phyloP scores from a whole-genome alignment of 805 yeast species.

The Zygosaccharomyces bailii region DNA sequence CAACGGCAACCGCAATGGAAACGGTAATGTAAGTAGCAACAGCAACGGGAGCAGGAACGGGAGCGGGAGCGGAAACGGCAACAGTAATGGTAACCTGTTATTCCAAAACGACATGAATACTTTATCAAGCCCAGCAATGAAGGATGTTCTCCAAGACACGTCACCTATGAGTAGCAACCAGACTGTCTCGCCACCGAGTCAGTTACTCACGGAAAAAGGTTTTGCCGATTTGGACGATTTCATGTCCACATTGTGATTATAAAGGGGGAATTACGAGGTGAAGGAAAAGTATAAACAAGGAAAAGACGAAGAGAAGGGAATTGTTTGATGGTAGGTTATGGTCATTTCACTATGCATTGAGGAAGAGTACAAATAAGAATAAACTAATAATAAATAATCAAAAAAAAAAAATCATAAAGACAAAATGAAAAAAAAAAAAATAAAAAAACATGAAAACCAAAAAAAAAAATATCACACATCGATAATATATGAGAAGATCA shows the following conservation, averaged over 20 bases:
- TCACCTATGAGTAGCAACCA: constrained; percentile 20
- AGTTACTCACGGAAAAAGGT: constrained; percentile 25
- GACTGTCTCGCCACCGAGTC: constrained; percentile 23
- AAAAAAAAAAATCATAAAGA: neutral
- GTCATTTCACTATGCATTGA: neutral
- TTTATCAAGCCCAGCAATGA: constrained; percentile 9
- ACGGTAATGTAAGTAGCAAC: constrained; percentile 1
- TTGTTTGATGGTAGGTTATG: neutral
- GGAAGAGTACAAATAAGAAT: neutral
- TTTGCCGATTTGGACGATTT: constrained; percentile 33
- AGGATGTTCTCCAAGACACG: constrained; percentile 11
- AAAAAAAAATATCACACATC: neutral
- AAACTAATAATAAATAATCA: neutral
- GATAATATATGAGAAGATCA: neutral
- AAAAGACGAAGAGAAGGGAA: neutral
- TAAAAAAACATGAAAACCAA: neutral
- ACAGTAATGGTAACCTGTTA: constrained; percentile 7
- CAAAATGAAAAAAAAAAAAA: neutral
- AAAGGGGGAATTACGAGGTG: neutral
- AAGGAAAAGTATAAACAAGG: neutral
- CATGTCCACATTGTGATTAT: constrained; percentile 26
- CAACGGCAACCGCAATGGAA: neutral
- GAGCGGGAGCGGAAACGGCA: neutral
- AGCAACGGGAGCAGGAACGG: neutral
- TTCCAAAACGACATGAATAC: constrained; percentile 10